phyloP scores from a whole-genome alignment of 345 rosid genomes.

The Microthlaspi erraticum region DNA sequence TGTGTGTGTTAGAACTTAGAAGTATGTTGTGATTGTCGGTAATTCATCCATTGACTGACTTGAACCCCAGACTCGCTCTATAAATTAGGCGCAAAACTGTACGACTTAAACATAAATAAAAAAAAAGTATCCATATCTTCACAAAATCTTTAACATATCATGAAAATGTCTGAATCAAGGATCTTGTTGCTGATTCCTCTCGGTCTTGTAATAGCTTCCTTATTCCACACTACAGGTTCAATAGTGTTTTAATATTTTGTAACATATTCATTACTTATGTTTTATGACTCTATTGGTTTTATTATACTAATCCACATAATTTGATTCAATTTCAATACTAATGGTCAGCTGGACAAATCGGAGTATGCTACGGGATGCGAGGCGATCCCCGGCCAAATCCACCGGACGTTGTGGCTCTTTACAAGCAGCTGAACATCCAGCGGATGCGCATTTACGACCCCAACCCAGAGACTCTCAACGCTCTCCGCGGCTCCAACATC shows the following conservation, averaged over 20 bases:
- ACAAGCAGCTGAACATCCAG: constrained; percentile 46
- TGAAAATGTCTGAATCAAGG: constrained; percentile 30
- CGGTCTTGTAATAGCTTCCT: constrained; percentile 35
- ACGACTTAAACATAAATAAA: background rate
- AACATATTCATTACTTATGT: constrained; percentile 14
- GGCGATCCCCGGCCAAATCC: constrained; percentile 57
- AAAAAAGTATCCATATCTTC: too few species aligned
- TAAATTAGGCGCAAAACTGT: constrained; percentile 18
- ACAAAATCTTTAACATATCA: background rate
- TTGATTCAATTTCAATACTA: background rate
- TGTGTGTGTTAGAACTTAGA: background rate
- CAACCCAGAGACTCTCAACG: constrained; percentile 34
- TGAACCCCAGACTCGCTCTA: constrained; percentile 11
- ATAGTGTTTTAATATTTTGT: constrained; percentile 1
- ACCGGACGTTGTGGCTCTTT: constrained; percentile 58
- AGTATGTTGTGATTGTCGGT: background rate
- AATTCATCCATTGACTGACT: constrained; percentile 19
- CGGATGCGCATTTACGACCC: constrained; percentile 58
- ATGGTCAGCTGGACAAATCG: constrained; percentile 55
- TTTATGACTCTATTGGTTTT: background rate
- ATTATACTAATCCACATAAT: background rate
- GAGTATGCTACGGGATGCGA: constrained; percentile 68
- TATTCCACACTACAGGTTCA: constrained; percentile 34
- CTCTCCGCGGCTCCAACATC: constrained; percentile 49
- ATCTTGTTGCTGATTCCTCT: constrained; percentile 25